phyloP scores from a whole-genome alignment of 2,329 filamentous ascomycete genomes.

The Xylariaceae sp. region DNA sequence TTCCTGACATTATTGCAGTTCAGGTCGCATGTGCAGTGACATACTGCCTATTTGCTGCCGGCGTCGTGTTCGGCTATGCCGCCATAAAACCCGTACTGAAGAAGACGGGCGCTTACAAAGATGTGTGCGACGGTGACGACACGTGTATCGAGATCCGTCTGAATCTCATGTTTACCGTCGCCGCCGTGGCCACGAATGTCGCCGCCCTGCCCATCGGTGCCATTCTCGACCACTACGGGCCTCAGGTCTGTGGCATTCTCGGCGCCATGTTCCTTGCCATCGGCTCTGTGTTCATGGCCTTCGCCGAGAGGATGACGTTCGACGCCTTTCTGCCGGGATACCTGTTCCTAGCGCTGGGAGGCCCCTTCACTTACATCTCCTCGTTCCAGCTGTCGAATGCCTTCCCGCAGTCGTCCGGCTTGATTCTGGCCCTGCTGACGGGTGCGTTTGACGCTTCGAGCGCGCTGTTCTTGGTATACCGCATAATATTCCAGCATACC shows the following conservation, averaged over 20 bases:
- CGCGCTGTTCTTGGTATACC: constrained; percentile 70
- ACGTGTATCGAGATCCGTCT: constrained; percentile 56
- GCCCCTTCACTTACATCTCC: constrained; percentile 76
- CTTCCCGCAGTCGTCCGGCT: constrained; percentile 68
- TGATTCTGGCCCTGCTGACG: constrained; percentile 75
- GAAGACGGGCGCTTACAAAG: constrained; percentile 62
- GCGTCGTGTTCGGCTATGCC: constrained; percentile 78
- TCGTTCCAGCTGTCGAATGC: constrained; percentile 82
- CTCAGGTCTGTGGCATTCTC: constrained; percentile 66
- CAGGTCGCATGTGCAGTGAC: constrained; percentile 65
- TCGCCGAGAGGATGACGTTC: constrained; percentile 57
- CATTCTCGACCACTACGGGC: constrained; percentile 77
- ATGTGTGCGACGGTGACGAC: constrained; percentile 47
- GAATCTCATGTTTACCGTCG: constrained; percentile 90
- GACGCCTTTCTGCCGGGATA: constrained; percentile 74
- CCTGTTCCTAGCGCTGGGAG: constrained; percentile 69
- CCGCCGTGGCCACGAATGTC: constrained; percentile 82
- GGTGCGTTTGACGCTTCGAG: constrained; percentile 81
- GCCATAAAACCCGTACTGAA: constrained; percentile 79
- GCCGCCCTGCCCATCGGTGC: constrained; percentile 80
- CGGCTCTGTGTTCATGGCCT: constrained; percentile 70
- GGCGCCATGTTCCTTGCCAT: constrained; percentile 62
- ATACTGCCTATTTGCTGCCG: constrained; percentile 72
- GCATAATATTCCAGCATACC: constrained; percentile 60
- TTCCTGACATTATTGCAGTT: constrained; percentile 37